These are phyloP conservation scores for Elymus sibiricus DNA, from an alignment of 176 grass and related monocot species.

Conservation along the genomic window DNA sequence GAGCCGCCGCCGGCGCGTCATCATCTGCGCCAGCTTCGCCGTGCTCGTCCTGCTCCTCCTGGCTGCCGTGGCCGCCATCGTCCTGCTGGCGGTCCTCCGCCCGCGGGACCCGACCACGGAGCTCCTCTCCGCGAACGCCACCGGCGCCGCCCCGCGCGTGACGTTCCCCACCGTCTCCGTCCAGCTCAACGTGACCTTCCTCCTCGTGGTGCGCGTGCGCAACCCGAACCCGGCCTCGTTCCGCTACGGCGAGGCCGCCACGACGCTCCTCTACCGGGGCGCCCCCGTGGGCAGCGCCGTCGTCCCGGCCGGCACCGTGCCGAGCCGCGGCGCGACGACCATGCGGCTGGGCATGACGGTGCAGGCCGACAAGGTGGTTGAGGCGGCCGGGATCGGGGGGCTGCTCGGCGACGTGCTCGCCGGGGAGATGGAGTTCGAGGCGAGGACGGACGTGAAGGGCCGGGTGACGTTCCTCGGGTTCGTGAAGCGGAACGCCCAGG, in stretches of 20 bases:
- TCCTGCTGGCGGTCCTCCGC: slow-evolving; percentile 44
- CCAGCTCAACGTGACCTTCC: slow-evolving; percentile 67
- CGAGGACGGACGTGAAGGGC: slow-evolving; percentile 47
- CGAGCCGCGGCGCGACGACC: slow-evolving; percentile 30
- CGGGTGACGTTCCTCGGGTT: slow-evolving; percentile 53
- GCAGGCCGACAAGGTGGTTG: slow-evolving; percentile 44
- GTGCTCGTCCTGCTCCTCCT: slow-evolving; percentile 47
- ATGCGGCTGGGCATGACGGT: slow-evolving; percentile 49
- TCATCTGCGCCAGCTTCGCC: slow-evolving; percentile 24
- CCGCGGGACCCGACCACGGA: slow-evolving; percentile 49
- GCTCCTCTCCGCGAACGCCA: slow-evolving; percentile 42
- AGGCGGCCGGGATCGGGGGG: slow-evolving; percentile 1
- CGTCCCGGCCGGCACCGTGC: slow-evolving; percentile 44
- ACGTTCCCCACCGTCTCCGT: slow-evolving; percentile 15
- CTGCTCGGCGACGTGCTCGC: slow-evolving; percentile 51
- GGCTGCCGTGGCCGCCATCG: slow-evolving; percentile 38
- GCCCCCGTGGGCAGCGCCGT: slow-evolving; percentile 40
- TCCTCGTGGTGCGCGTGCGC: slow-evolving; percentile 48
- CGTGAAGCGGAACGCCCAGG: slow-evolving; percentile 45
- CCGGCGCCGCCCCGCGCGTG: slow-evolving; percentile 19
- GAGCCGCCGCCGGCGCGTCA: slow-evolving; percentile 20
- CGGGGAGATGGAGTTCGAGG: slow-evolving; percentile 61
- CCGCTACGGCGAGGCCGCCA: slow-evolving; percentile 29
- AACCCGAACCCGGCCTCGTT: slow-evolving; percentile 82
- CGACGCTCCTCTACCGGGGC: slow-evolving; percentile 57